A percentile compares a stretch with the other conserved stretches of the same genome.
phyloP scores from a whole-genome alignment of 352 stramenopile species.

The Achlya hypogyna region DNA sequence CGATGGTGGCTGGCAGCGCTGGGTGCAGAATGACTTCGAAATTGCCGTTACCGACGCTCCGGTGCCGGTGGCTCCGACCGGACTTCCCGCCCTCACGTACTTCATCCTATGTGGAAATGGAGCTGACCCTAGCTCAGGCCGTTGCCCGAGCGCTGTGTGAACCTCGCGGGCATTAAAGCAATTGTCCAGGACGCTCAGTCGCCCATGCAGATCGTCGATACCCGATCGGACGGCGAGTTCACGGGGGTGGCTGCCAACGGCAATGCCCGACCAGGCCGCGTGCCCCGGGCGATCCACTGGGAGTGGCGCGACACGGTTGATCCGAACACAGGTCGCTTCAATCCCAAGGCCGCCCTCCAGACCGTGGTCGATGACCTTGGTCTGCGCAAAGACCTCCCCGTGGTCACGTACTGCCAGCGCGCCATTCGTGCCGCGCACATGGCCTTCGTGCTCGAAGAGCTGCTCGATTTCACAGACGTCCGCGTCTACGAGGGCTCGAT shows the following conservation, averaged over 20 bases:
- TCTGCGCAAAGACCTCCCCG: conserved; percentile 32
- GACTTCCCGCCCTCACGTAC: neutral
- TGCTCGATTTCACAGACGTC: conserved; percentile 39
- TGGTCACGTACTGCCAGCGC: conserved; percentile 70
- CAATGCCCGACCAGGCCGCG: conserved; percentile 41
- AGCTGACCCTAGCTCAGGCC: neutral
- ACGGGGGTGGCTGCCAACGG: conserved; percentile 30
- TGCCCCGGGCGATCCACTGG: conserved; percentile 60
- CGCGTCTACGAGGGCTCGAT: conserved; percentile 74
- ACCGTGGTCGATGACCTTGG: conserved; percentile 27
- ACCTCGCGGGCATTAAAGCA: conserved; percentile 27
- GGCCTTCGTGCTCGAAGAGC: conserved; percentile 58
- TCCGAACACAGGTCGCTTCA: conserved; percentile 42
- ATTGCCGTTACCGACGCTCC: neutral
- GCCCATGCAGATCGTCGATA: conserved; percentile 30
- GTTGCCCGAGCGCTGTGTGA: conserved; percentile 18
- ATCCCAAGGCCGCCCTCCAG: conserved; percentile 44
- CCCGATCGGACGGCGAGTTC: conserved; percentile 32
- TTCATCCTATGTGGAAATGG: no score
- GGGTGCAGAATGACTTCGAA: conserved; percentile 32
- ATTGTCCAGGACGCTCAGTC: conserved; percentile 22
- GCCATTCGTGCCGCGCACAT: conserved; percentile 58
- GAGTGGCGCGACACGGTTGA: conserved; percentile 63
- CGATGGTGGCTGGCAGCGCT: conserved; percentile 61
- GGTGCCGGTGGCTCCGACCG: conserved; percentile 10